Evolutionary conservation across 257 asterid species (phyloP).

Genomic region (Capsicum pubescens): DNA sequence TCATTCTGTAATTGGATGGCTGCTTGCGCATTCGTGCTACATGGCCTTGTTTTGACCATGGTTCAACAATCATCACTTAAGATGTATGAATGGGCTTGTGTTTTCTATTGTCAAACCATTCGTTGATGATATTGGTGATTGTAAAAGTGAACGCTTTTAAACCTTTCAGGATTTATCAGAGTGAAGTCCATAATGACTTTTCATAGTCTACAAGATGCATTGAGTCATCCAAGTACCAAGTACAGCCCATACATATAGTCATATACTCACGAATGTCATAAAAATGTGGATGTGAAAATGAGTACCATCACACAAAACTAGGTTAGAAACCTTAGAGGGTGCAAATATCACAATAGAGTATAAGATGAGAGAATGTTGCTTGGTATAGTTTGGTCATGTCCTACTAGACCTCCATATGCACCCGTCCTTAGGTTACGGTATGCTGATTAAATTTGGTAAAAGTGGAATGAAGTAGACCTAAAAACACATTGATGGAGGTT

Average conservation of each 20-base stretch:
- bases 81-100: not conserved
- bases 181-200: not conserved
- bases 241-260: not conserved
- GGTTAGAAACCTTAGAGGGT: not conserved
- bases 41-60: not conserved
- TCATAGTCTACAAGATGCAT: not conserved
- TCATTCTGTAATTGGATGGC: not conserved
- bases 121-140: not conserved
- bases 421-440: not conserved
- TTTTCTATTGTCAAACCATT: not conserved
- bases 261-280: not conserved
- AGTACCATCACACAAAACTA: not conserved
- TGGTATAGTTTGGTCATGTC: not conserved
- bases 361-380: not conserved
- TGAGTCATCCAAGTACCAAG: not conserved
- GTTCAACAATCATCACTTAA: not conserved
- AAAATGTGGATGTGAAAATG: conserved; percentile 1
- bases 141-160: not conserved
- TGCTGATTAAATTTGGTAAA: conserved; percentile 15
- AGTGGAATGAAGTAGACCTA: not conserved
- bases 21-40: not conserved
- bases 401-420: not conserved
- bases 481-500: not conserved
- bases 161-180: not conserved
- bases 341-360: not conserved